phyloP scores from a whole-genome alignment of 2,329 filamentous ascomycete genomes.

The Exophiala sp. region DNA sequence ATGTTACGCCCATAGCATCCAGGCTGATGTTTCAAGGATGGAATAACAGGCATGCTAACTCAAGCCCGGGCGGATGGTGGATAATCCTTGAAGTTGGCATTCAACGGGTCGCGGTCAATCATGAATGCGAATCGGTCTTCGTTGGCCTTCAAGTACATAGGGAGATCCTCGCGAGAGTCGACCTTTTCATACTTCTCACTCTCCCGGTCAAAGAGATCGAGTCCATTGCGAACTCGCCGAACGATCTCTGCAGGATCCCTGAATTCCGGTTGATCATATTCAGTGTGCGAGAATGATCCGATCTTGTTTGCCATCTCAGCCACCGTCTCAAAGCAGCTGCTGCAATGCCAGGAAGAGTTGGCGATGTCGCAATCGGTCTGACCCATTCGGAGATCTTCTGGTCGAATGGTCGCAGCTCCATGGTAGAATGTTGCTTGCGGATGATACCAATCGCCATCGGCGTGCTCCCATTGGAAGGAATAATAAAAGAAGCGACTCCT shows the following conservation, averaged over 20 bases:
- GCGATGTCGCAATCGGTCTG: constrained; percentile 33
- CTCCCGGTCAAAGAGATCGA: constrained; percentile 51
- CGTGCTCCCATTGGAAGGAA: constrained; percentile 50
- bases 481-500: constrained; percentile 53
- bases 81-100: constrained; percentile 38
- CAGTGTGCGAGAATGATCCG: constrained; percentile 51
- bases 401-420: constrained; percentile 47
- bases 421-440: constrained; percentile 56
- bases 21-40: no score
- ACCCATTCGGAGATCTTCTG: constrained; percentile 47
- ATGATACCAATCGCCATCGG: constrained; percentile 48
- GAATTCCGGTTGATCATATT: constrained; percentile 48
- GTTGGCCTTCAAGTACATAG: constrained; percentile 41
- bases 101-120: constrained; percentile 37
- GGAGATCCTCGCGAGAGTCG: constrained; percentile 45
- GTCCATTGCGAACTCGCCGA: constrained; percentile 47
- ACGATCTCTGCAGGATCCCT: constrained; percentile 47
- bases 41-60: no score
- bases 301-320: constrained; percentile 53
- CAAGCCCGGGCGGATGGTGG: background rate
- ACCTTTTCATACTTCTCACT: constrained; percentile 44
- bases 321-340: constrained; percentile 54
- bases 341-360: constrained; percentile 58
- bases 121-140: constrained; percentile 35
- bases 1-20: no score